These are phyloP conservation scores for Candida chauliodis DNA, from an alignment of 805 yeast genomes.

Conservation along the genomic window DNA sequence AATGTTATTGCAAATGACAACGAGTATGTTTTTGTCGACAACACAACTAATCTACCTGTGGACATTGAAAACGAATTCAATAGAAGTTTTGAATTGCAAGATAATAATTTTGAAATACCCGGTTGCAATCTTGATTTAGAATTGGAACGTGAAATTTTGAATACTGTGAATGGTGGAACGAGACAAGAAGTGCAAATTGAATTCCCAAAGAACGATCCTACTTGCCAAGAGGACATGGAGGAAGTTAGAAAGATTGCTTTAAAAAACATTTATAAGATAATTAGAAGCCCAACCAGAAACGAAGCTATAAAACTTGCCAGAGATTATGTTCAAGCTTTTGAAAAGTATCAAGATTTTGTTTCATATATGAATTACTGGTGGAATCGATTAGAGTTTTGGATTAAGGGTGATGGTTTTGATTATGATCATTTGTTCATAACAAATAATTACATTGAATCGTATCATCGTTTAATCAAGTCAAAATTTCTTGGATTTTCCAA, in stretches of 20 bases:
- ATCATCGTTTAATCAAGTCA: neutral
- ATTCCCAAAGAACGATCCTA: neutral
- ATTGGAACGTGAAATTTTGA: neutral
- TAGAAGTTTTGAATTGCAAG: neutral
- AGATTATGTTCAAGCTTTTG: neutral
- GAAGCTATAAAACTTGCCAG: neutral
- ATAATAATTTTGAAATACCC: neutral
- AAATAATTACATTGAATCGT: neutral
- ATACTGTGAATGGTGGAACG: neutral
- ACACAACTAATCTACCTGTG: neutral
- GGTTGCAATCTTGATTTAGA: neutral
- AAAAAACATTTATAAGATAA: neutral
- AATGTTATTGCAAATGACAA: neutral
- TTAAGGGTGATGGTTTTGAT: neutral
- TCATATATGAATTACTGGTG: neutral
- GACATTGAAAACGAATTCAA: neutral
- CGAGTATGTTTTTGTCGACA: neutral
- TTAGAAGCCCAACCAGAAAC: neutral
- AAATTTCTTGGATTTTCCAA: neutral
- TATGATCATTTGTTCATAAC: neutral
- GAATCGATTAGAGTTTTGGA: neutral
- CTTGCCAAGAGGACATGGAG: neutral
- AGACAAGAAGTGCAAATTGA: neutral
- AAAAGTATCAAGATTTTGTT: neutral
- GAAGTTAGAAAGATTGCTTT: neutral